Conservation (phyloP, 1,284 basidiomycete genomes). For the Nidula niveotomentosa region DNA sequence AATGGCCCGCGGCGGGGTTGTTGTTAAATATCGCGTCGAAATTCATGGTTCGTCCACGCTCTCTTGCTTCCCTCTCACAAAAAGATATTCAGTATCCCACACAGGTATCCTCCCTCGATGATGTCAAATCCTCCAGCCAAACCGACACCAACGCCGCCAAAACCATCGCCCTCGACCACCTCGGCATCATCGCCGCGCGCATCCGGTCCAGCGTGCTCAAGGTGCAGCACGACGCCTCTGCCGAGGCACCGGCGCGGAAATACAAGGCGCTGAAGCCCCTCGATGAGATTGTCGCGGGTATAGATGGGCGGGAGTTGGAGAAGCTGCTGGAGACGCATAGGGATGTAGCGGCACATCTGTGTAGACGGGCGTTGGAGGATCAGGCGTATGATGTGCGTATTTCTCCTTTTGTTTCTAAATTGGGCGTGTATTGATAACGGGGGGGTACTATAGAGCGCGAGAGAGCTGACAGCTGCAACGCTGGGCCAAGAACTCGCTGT, state of each 20-base stretch:
- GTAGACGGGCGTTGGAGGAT: conserved; percentile 70
- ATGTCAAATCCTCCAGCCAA: conserved; percentile 64
- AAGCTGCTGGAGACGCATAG: conserved; percentile 60
- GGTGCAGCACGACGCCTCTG: conserved; percentile 35
- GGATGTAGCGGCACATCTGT: conserved; percentile 62
- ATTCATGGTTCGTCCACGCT: conserved; percentile 65
- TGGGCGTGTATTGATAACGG: too few species aligned
- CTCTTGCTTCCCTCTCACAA: neutral
- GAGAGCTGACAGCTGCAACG: conserved; percentile 69
- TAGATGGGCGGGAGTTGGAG: conserved; percentile 53
- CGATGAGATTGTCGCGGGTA: conserved; percentile 68
- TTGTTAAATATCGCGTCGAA: conserved; percentile 78
- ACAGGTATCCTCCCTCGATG: conserved; percentile 78
- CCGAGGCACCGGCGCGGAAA: conserved; percentile 17
- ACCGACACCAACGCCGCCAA: conserved; percentile 81
- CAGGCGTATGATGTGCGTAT: conserved; percentile 73
- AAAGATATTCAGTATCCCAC: neutral
- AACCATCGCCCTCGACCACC: conserved; percentile 87
- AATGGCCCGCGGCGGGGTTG: conserved; percentile 93
- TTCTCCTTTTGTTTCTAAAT: conserved; percentile 1
- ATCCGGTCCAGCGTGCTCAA: conserved; percentile 65
- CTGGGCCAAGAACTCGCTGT: conserved; percentile 75
- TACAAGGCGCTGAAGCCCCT: conserved; percentile 48
- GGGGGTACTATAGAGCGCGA: conserved; percentile 57
- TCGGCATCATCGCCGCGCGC: conserved; percentile 88